phyloP scores from a whole-genome alignment of 441 rosid genomes.

The Manihot esculenta region DNA sequence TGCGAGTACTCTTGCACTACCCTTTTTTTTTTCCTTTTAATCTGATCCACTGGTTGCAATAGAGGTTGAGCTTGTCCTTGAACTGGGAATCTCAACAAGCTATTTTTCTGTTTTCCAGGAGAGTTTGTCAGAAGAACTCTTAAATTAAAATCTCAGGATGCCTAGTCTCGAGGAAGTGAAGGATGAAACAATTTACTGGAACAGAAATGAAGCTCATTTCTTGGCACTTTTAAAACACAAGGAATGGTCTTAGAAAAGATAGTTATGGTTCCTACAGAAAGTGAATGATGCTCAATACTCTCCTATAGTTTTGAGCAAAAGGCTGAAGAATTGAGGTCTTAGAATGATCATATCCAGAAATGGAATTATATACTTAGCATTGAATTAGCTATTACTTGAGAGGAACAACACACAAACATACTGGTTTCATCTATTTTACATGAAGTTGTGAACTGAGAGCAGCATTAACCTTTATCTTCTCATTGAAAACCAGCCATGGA shows the following conservation, averaged over 20 bases:
- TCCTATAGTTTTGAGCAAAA: constrained; percentile 13
- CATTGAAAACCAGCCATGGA: constrained; percentile 94
- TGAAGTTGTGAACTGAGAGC: too few species aligned
- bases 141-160: constrained; percentile 5
- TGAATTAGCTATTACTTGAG: neutral
- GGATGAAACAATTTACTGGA: constrained; percentile 3
- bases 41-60: neutral
- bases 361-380: neutral
- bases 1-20: constrained; percentile 12
- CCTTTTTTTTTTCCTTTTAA: too few species aligned
- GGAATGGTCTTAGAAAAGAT: constrained; percentile 24
- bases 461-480: constrained; percentile 94
- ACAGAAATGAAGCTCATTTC: constrained; percentile 8
- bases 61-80: too few species aligned
- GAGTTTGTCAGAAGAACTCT: constrained; percentile 18
- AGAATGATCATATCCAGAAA: neutral
- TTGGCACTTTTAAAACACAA: constrained; percentile 15
- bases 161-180: constrained; percentile 13
- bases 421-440: too few species aligned
- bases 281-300: neutral
- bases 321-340: neutral
- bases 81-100: too few species aligned
- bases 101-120: constrained; percentile 10
- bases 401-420: too few species aligned
- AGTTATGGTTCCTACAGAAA: constrained; percentile 18